These are phyloP conservation scores for Aspergillus sp. DNA, from an alignment of 2,329 filamentous ascomycete species.

Conservation along the genomic window DNA sequence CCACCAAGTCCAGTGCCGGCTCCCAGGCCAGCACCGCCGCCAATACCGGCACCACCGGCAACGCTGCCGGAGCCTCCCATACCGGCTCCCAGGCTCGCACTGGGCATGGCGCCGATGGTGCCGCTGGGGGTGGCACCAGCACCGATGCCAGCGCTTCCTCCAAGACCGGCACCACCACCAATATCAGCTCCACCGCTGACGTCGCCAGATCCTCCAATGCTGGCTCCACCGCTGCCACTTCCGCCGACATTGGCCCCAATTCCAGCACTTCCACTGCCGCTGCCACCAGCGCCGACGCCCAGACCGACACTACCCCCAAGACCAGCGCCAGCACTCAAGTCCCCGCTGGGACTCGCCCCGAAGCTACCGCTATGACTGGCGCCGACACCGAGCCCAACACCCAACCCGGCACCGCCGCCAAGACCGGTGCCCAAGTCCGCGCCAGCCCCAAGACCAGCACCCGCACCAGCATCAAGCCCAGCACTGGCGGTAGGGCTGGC, in stretches of 20 bases:
- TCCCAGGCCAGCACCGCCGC: background rate
- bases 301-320: background rate
- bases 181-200: background rate
- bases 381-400: background rate
- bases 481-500: background rate
- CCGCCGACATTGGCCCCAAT: background rate
- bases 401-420: background rate
- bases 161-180: background rate
- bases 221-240: background rate
- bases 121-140: background rate
- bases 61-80: background rate
- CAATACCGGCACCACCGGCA: background rate
- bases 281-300: background rate
- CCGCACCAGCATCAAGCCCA: background rate
- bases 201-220: background rate
- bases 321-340: no score
- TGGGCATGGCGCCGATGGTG: background rate
- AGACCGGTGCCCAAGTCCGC: background rate
- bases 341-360: no score
- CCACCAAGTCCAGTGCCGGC: background rate
- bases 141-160: background rate
- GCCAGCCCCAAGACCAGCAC: background rate
- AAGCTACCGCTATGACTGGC: no score
- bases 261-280: background rate
- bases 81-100: background rate